Evolutionary conservation across 305 asterid species (phyloP).

Genomic region (Solanum hybrid): DNA sequence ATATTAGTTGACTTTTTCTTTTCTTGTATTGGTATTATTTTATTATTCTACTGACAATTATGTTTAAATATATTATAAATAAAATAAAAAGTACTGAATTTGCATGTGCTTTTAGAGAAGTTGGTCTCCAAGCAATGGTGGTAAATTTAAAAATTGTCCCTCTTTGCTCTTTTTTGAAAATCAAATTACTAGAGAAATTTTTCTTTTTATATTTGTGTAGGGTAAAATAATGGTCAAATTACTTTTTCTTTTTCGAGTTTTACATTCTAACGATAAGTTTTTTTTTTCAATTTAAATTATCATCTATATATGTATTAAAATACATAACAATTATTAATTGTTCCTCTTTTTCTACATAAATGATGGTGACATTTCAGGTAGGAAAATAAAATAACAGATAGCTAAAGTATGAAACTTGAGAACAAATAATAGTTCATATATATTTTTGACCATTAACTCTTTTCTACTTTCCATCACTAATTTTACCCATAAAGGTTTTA

Average conservation of each 20-base stretch:
- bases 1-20: constrained; percentile 19
- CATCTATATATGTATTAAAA: not conserved
- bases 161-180: not conserved
- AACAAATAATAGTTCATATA: too few relatives aligned
- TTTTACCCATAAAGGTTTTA: too few relatives aligned
- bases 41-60: not conserved
- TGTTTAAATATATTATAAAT: not conserved
- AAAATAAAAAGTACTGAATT: constrained; percentile 5
- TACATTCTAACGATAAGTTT: not conserved
- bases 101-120: constrained; percentile 12
- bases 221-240: not conserved
- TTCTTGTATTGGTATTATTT: not conserved
- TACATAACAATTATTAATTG: too few relatives aligned
- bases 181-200: not conserved
- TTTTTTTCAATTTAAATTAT: not conserved
- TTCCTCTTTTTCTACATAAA: too few relatives aligned
- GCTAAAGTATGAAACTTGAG: too few relatives aligned
- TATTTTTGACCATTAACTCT: too few relatives aligned
- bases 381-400: too few relatives aligned
- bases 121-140: not conserved
- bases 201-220: not conserved
- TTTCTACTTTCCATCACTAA: too few relatives aligned
- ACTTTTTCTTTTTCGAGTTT: not conserved
- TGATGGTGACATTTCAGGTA: too few relatives aligned
- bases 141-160: not conserved